phyloP scores from a whole-genome alignment of 192 early-diverging fungal species.

The Backusella luteola region DNA sequence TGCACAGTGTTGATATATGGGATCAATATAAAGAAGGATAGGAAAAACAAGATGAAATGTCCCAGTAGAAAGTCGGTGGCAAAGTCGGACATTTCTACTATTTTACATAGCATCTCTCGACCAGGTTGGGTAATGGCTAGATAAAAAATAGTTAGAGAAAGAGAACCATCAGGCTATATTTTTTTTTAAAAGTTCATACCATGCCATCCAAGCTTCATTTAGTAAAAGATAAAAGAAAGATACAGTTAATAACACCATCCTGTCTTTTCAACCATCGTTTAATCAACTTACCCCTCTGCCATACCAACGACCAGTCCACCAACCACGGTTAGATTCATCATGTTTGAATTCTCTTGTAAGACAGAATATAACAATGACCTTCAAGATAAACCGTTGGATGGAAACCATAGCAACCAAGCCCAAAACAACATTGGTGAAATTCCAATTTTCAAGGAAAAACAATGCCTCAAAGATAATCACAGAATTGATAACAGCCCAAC shows the following conservation, averaged over 20 bases:
- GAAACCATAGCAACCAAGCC: constrained; percentile 65
- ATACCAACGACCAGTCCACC: constrained; percentile 87
- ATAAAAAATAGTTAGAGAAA: neutral
- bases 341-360: constrained; percentile 82
- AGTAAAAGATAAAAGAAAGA: neutral
- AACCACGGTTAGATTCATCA: constrained; percentile 79
- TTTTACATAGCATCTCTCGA: constrained; percentile 82
- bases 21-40: constrained; percentile 69
- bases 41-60: constrained; percentile 73
- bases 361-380: constrained; percentile 63
- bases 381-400: constrained; percentile 70
- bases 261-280: neutral
- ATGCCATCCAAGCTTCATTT: constrained; percentile 37
- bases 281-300: constrained; percentile 62
- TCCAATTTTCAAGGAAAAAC: constrained; percentile 70
- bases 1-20: constrained; percentile 74
- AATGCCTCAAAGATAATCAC: constrained; percentile 63
- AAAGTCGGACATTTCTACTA: constrained; percentile 81
- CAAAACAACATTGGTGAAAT: constrained; percentile 57
- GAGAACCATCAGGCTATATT: no score
- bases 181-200: constrained; percentile 14
- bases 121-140: constrained; percentile 66
- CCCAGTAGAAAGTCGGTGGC: constrained; percentile 77
- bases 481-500: constrained; percentile 58
- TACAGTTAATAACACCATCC: neutral